phyloP scores from a whole-genome alignment of 768 basidiomycete species.

The Trametes villosa region DNA sequence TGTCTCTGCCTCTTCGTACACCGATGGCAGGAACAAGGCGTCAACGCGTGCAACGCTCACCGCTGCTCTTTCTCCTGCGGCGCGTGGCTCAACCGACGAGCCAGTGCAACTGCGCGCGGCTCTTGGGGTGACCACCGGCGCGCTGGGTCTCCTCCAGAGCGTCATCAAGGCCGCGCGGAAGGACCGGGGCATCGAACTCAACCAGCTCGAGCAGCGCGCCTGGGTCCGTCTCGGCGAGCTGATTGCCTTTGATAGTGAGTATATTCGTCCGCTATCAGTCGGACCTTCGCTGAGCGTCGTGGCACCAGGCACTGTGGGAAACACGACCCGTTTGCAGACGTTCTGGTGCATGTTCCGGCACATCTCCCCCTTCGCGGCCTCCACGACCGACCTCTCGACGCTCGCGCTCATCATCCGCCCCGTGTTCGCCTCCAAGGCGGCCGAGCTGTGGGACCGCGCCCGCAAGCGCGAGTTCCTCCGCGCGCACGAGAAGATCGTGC shows the following conservation, averaged over 20 bases:
- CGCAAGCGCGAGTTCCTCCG: slow-evolving; percentile 38
- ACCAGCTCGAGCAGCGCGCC: slow-evolving; percentile 49
- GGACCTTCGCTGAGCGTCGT: neutral
- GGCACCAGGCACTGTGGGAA: slow-evolving; percentile 34
- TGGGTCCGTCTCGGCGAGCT: slow-evolving; percentile 58
- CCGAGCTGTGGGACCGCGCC: slow-evolving; percentile 48
- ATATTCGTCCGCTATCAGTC: neutral
- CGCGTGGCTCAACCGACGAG: slow-evolving; percentile 45
- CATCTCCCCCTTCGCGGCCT: slow-evolving; percentile 43
- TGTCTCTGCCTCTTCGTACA: neutral
- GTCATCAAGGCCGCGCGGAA: slow-evolving; percentile 34
- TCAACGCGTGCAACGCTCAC: slow-evolving; percentile 33
- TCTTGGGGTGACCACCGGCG: slow-evolving; percentile 44
- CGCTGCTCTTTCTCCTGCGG: slow-evolving; percentile 37
- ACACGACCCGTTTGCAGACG: slow-evolving; percentile 52
- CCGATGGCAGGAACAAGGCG: slow-evolving; percentile 9
- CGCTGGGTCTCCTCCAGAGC: slow-evolving; percentile 41
- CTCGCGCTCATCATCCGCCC: slow-evolving; percentile 60
- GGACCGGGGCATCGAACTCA: slow-evolving; percentile 41
- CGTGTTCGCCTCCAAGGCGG: slow-evolving; percentile 48
- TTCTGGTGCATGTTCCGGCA: slow-evolving; percentile 55
- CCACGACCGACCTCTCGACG: slow-evolving; percentile 56
- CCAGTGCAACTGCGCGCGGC: slow-evolving; percentile 42
- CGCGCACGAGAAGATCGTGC: slow-evolving; percentile 58
- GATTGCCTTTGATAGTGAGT: slow-evolving; percentile 44